phyloP scores from a whole-genome alignment of 331 rosid genomes.

The Phaseolus coccineus region DNA sequence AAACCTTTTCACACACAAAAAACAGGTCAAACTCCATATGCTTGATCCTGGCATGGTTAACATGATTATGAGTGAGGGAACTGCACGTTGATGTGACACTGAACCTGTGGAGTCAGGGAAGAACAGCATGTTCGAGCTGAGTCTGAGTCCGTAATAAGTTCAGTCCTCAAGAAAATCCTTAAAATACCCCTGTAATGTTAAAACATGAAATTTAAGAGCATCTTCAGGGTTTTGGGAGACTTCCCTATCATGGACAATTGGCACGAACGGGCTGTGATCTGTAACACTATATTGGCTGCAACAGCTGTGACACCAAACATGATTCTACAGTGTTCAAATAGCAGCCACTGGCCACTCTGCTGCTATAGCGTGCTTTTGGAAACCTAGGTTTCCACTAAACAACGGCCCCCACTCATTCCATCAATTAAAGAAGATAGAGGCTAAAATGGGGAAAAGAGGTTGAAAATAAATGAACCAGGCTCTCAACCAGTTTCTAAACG shows the following conservation, averaged over 20 bases:
- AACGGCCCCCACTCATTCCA: not conserved
- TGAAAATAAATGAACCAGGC: conserved; percentile 10
- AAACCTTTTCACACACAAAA: not conserved
- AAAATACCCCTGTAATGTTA: not conserved
- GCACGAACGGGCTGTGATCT: not conserved
- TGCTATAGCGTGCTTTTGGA: not conserved
- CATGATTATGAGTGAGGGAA: not conserved
- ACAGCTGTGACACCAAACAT: not conserved
- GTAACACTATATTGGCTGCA: not conserved
- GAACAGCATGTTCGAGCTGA: not conserved
- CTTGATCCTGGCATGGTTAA: not conserved
- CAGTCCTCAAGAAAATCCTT: not conserved
- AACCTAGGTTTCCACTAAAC: not conserved
- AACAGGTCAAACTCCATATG: not conserved
- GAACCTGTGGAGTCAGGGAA: not conserved
- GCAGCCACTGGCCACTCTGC: not conserved
- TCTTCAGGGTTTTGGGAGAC: not conserved
- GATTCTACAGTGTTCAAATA: not conserved
- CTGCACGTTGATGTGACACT: not conserved
- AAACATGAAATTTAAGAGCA: not conserved
- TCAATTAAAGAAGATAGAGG: not conserved
- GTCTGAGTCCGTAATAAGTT: not conserved
- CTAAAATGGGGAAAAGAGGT: not conserved
- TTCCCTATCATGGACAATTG: not conserved
- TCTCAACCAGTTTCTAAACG: not conserved